These are phyloP conservation scores for Pilasporangium apinafurcum DNA, from an alignment of 352 stramenopile genomes.

Conservation along the genomic window DNA sequence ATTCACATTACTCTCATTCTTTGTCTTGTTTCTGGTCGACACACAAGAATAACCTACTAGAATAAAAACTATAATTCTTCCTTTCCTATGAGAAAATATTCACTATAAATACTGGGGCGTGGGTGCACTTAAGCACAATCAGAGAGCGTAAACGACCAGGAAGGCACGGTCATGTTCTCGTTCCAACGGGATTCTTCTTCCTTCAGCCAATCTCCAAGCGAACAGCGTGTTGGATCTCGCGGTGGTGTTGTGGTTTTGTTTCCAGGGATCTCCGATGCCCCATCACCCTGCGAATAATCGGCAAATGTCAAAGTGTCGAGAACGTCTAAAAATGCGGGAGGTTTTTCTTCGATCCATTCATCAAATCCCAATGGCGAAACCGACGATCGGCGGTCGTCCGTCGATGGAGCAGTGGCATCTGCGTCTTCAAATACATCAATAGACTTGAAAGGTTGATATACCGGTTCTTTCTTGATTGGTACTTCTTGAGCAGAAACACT, in stretches of 20 bases:
- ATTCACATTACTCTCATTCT: too few relatives aligned
- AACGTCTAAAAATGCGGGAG: conserved; percentile 23
- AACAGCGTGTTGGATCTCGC: conserved; percentile 13
- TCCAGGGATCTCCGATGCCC: conserved; percentile 6
- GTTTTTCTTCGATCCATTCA: conserved; percentile 44
- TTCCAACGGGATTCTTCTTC: conserved; percentile 55
- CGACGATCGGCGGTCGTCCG: conserved; percentile 11
- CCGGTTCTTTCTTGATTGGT: too few relatives aligned
- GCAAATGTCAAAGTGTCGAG: conserved; percentile 36
- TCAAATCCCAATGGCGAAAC: conserved; percentile 55
- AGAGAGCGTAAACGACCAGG: conserved; percentile 50
- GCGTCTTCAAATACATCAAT: conserved; percentile 1
- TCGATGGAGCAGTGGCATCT: conserved; percentile 12
- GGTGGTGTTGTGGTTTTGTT: background rate
- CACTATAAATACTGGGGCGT: background rate
- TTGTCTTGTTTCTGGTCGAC: too few relatives aligned
- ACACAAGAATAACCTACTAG: too few relatives aligned
- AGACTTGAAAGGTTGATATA: too few relatives aligned
- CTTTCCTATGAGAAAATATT: too few relatives aligned
- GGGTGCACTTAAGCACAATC: conserved; percentile 29
- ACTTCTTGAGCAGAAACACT: too few relatives aligned
- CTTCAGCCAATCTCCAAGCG: conserved; percentile 47
- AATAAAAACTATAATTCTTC: too few relatives aligned
- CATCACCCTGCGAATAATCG: conserved; percentile 32
- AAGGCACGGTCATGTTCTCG: conserved; percentile 37